Evolutionary conservation across 2,329 filamentous ascomycete genomes (phyloP), one percentile per base, ranked within the genome.

Genomic region (Epichloe baconii): DNA sequence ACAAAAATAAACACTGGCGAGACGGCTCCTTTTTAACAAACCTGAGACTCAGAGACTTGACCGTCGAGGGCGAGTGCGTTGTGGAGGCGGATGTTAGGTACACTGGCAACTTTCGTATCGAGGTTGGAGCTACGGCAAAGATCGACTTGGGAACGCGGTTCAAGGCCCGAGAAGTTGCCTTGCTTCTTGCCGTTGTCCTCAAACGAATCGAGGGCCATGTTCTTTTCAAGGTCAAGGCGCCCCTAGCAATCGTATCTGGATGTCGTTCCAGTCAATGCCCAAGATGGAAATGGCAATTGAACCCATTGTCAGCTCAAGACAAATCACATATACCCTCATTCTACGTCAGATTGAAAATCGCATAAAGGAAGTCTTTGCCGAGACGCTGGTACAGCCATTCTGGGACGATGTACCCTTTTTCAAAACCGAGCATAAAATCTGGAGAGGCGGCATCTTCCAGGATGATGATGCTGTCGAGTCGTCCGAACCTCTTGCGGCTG

Each of bases 321-420:
- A 97, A 64, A 95, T 98, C 57, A 97, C 93, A 0, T 97, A 95
- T 66, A 87, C 85, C 2, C 79, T 95, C 53, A 93, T 98, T 51
- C 76, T 97, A 12, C 82, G 89, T 47, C 88, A 94, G 54, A 97
- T 98, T 53, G 93, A 98, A 67, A 95, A 86, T 62, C 79, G 89
- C 47, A 96, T 98, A 64, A 86, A 94, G 61, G 90, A 96, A 66
- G 89, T 96, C 8, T 77, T 98, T 54, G 87, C 86, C 10, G 93
- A 98, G 68, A 95, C 89, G 1, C 67, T 97, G 19, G 93, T 98
- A 2, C 74, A 85, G 51, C 93, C 93, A 0, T 95, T 95, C 63
- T 98, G 93, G 91, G 93, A 98, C 57, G 93, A 98, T 64, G 78
- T 88, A 23, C 89, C 93, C 0, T 97, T 98, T 66, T 85, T 88